Conservation (phyloP, 805 yeast genomes). For the Barnettozyma sucrosica region DNA sequence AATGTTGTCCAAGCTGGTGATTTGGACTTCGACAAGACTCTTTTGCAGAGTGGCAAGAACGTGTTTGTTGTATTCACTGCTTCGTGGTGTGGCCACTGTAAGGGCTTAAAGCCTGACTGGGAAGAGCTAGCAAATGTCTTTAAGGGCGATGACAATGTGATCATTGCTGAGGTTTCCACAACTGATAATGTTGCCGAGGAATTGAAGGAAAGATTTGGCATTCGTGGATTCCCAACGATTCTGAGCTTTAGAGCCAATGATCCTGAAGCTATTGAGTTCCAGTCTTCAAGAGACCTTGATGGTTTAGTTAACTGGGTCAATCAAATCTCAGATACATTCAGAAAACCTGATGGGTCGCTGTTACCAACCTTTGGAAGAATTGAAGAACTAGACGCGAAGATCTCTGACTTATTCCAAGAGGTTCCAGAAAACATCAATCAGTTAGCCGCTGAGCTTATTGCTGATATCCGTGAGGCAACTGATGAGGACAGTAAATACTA, state of each 20-base stretch:
- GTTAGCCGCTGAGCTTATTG: constrained; percentile 30
- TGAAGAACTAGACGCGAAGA: constrained; percentile 15
- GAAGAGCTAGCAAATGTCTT: constrained; percentile 40
- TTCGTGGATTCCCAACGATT: constrained; percentile 47
- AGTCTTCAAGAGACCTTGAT: constrained; percentile 41
- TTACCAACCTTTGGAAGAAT: constrained; percentile 26
- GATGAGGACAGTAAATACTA: constrained; percentile 38
- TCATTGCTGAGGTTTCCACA: constrained; percentile 40
- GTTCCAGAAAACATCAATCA: constrained; percentile 17
- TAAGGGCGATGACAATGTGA: constrained; percentile 29
- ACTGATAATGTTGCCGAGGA: constrained; percentile 40
- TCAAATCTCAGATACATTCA: constrained; percentile 28
- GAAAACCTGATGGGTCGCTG: constrained; percentile 34
- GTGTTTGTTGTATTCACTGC: constrained; percentile 39
- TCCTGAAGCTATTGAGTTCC: constrained; percentile 21
- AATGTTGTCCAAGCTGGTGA: constrained; percentile 24
- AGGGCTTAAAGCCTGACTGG: constrained; percentile 43
- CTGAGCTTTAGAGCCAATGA: constrained; percentile 38
- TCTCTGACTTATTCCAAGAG: constrained; percentile 25
- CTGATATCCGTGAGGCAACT: constrained; percentile 3
- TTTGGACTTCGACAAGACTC: constrained; percentile 31
- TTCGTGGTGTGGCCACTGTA: constrained; percentile 51
- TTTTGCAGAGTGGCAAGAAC: constrained; percentile 25
- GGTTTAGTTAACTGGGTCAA: constrained; percentile 54
- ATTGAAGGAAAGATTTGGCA: constrained; percentile 33